Percentiles rank a stretch among this genome's conserved stretches.
Evolutionary conservation across 2,329 filamentous ascomycete species (phyloP).

Genomic region (Metarhizium robertsii): DNA sequence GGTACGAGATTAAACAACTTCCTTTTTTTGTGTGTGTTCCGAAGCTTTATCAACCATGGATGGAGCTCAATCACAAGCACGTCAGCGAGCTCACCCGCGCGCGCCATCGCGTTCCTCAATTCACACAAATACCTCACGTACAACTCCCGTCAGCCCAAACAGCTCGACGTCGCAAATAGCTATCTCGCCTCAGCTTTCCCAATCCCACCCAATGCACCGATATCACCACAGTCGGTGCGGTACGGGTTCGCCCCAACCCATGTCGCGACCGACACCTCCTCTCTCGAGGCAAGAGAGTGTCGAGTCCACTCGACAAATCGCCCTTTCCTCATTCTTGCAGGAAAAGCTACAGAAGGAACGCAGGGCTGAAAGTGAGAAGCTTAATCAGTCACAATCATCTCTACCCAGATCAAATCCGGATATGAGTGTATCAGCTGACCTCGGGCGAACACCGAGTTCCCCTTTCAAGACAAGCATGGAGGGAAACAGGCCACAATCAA

Average conservation of each 20-base stretch:
- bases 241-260: slow-evolving; percentile 24
- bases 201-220: slow-evolving; percentile 27
- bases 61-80: slow-evolving; percentile 11
- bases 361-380: slow-evolving; percentile 36
- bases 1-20: neutral
- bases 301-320: slow-evolving; percentile 29
- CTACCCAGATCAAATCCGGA: slow-evolving; percentile 27
- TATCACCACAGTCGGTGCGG: slow-evolving; percentile 30
- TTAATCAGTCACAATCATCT: slow-evolving; percentile 17
- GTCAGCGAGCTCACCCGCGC: slow-evolving; percentile 27
- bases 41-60: slow-evolving; percentile 19
- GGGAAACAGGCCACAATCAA: slow-evolving; percentile 33
- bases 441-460: slow-evolving; percentile 28
- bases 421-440: slow-evolving; percentile 28
- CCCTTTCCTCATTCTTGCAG: slow-evolving; percentile 43
- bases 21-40: neutral
- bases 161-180: slow-evolving; percentile 32
- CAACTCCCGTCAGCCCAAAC: slow-evolving; percentile 30
- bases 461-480: slow-evolving; percentile 27
- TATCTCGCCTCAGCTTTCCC: slow-evolving; percentile 24
- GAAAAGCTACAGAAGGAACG: slow-evolving; percentile 45
- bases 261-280: slow-evolving; percentile 30
- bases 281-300: slow-evolving; percentile 32
- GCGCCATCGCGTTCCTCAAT: slow-evolving; percentile 37
- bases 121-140: slow-evolving; percentile 31